Percentiles rank a stretch among this genome's conserved stretches.
phyloP scores from a whole-genome alignment of 306 rosid genomes.

The Abrus precatorius region DNA sequence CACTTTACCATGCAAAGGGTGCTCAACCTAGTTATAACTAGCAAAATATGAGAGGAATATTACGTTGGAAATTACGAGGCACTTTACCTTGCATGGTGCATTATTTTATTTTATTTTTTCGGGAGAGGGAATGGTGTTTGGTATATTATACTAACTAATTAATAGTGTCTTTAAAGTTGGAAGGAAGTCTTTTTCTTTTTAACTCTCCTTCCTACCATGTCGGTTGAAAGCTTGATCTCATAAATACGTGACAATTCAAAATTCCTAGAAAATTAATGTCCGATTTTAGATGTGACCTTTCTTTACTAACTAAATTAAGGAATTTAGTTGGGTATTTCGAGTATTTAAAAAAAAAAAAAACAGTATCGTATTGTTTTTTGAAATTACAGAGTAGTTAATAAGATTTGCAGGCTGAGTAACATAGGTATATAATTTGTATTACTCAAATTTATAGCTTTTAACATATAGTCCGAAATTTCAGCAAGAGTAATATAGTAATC shows the following conservation, averaged over 20 bases:
- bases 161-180: slow-evolving; percentile 4
- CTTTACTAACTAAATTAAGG: slow-evolving; percentile 10
- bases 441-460: background rate
- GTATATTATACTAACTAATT: background rate
- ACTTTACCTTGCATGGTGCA: background rate
- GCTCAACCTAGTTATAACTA: background rate
- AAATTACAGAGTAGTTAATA: background rate
- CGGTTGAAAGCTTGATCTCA: slow-evolving; percentile 44
- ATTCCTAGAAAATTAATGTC: background rate
- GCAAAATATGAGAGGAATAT: slow-evolving; percentile 26
- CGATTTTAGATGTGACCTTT: slow-evolving; percentile 42
- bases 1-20: too few relatives aligned
- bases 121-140: background rate
- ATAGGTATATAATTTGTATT: background rate
- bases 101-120: too few relatives aligned
- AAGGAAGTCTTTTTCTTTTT: slow-evolving; percentile 23
- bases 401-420: background rate
- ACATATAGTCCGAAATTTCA: background rate
- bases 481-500: background rate
- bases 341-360: too few relatives aligned
- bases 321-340: too few relatives aligned
- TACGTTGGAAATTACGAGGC: slow-evolving; percentile 44
- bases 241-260: slow-evolving; percentile 42
- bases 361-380: background rate
- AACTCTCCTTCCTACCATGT: slow-evolving; percentile 44